Base-by-base conservation (phyloP, 805 yeast genomes). In the Lachancea quebecensis region DNA sequence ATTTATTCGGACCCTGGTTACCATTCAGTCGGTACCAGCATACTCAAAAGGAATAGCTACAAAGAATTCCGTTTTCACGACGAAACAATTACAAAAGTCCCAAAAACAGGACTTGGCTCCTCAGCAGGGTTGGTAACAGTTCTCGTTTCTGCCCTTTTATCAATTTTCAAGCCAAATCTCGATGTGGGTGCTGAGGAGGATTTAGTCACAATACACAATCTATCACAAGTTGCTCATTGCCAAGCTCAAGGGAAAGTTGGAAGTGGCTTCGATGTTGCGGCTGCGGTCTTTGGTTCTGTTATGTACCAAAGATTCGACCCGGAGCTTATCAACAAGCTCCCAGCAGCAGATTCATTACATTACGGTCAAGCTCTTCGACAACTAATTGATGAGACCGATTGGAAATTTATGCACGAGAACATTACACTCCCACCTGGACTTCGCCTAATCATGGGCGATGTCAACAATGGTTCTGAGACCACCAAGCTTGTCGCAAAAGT, bases 201-300 rank as follows among this genome's bases (percentile, higher is more conserved):
- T 28, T 51, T 69, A 25, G 52, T 55, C 4, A 49, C 62, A n/a
- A 70, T 91, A 31, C 98, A 93, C 62, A 91, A 88, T 56, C 65
- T 88, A 25, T 78, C 96, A 0, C 99, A 93, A 62, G 70, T 86
- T 8, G 83, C 95, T 0, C 99, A 93, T 63, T 90, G 96, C 62
- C 74, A 78, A 46, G 98, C 99, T 2, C 99, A 93, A 63, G 86
- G 87, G 29, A 93, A 93, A 64, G 81, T 93, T 21, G 99, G 99
- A 0, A 88, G 96, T 2, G 99, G 99, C 0, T 93, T 93, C 64
- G 99, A 93, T 60, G 95, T 93, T 35, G 98, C 96, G 0, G 82
- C 97, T 21, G 99, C 99, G 0, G 82, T 86, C 0, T 91, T 74
- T 64, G 99, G 99, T 1, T 85, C 96, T 0, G 83, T 90, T 38